Percentiles rank a stretch among this genome's conserved stretches.
Conservation (phyloP, 108 stramenopile species). For the Bacterosira constricta region DNA sequence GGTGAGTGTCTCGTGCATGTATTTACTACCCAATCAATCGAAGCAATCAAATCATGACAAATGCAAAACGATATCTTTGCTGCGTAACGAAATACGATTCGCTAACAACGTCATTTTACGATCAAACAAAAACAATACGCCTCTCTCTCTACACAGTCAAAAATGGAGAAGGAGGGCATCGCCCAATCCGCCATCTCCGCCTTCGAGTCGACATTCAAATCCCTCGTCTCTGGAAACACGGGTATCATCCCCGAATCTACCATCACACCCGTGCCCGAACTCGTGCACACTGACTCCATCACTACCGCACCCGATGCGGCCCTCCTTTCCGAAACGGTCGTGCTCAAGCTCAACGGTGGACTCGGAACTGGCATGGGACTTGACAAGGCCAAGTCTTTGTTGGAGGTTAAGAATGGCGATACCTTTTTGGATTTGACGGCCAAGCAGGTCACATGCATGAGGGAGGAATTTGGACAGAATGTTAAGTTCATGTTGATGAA, state of each 20-base stretch:
- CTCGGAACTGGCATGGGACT: slow-evolving; percentile 99
- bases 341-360: slow-evolving; percentile 99
- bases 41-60: not conserved
- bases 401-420: slow-evolving; percentile 96
- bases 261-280: slow-evolving; percentile 91
- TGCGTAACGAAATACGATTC: not conserved
- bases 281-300: slow-evolving; percentile 81
- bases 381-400: slow-evolving; percentile 97
- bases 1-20: slow-evolving; percentile 35
- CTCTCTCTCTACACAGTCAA: slow-evolving; percentile 56
- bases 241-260: slow-evolving; percentile 95
- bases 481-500: slow-evolving; percentile 99
- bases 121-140: not conserved
- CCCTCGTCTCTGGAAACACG: slow-evolving; percentile 92
- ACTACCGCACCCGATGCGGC: slow-evolving; percentile 60
- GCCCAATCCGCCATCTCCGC: slow-evolving; percentile 89
- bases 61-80: not conserved
- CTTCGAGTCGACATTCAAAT: slow-evolving; percentile 88
- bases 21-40: not conserved
- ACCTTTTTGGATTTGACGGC: slow-evolving; percentile 99
- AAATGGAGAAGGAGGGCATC: slow-evolving; percentile 92
- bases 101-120: not conserved
- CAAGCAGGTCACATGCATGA: slow-evolving; percentile 97
- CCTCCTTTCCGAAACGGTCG: slow-evolving; percentile 92
- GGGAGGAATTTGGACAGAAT: slow-evolving; percentile 86